Conservation (phyloP, 1,139 yeast genomes). For the Hyphopichia buzzinii region DNA sequence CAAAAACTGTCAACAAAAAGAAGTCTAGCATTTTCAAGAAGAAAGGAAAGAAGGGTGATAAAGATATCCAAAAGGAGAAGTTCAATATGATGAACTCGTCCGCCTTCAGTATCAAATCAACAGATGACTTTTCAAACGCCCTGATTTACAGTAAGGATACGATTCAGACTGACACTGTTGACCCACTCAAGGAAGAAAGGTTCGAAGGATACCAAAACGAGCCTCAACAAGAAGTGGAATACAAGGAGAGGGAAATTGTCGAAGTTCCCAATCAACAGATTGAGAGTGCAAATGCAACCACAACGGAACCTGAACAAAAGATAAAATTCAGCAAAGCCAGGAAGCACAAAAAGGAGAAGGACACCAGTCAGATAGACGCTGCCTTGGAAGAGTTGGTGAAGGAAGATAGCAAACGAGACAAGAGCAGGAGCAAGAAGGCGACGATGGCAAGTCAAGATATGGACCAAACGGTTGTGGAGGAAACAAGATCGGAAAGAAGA, state of each 20-base stretch:
- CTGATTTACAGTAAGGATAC: not conserved
- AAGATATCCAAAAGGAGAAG: conserved; percentile 1
- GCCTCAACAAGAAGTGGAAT: not conserved
- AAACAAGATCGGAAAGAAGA: not conserved
- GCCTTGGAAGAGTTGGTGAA: not conserved
- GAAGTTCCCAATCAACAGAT: not conserved
- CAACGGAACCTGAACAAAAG: conserved; percentile 1
- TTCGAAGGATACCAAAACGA: not conserved
- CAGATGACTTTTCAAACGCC: not conserved
- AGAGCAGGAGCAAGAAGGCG: conserved; percentile 2
- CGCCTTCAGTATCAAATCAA: not conserved
- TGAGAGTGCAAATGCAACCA: not conserved
- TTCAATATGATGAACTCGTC: not conserved
- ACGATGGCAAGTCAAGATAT: not conserved
- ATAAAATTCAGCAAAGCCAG: not conserved
- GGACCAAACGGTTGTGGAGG: not conserved
- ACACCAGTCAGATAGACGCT: not conserved
- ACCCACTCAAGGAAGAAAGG: not conserved
- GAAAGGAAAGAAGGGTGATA: conserved; percentile 7
- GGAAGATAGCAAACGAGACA: conserved; percentile 5
- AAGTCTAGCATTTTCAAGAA: conserved; percentile 25
- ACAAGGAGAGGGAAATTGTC: not conserved
- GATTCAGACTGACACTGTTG: not conserved
- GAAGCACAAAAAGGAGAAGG: not conserved
- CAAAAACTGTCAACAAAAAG: conserved; percentile 9